Conservation (phyloP, 164 flowering plant species). For the Houttuynia cordata region DNA sequence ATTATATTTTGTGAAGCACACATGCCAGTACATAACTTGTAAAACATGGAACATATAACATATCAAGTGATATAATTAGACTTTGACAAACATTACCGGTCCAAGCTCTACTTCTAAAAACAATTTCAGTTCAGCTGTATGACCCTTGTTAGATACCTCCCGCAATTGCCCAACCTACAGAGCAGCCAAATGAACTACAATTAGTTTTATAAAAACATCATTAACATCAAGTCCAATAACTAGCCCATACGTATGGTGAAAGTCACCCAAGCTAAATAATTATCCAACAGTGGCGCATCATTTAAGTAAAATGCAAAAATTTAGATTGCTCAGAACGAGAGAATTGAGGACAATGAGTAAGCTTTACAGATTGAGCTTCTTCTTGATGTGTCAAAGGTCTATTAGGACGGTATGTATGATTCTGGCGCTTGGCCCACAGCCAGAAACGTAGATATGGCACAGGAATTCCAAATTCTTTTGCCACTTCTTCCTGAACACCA, state of each 20-base stretch:
- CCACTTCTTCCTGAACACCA: constrained; percentile 68
- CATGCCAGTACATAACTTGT: too few species aligned
- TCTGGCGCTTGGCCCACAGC: constrained; percentile 95
- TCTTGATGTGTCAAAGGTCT: constrained; percentile 72
- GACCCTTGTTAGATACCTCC: constrained; percentile 61
- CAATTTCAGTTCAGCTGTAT: constrained; percentile 70
- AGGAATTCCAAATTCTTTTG: constrained; percentile 85
- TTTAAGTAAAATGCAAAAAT: too few species aligned
- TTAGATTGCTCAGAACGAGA: too few species aligned
- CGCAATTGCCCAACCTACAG: constrained; percentile 76
- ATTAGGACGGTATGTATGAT: constrained; percentile 89
- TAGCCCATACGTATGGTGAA: too few species aligned
- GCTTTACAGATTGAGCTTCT: constrained; percentile 66
- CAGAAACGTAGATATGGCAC: constrained; percentile 82
- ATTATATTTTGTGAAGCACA: too few species aligned
- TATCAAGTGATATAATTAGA: too few species aligned
- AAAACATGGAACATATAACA: too few species aligned
- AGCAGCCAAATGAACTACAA: neutral
- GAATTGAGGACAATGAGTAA: too few species aligned
- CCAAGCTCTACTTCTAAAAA: constrained; percentile 80
- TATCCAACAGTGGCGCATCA: too few species aligned
- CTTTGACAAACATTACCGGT: constrained; percentile 26
- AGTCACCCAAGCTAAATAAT: too few species aligned
- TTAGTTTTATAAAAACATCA: neutral
- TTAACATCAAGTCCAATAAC: neutral